These are phyloP conservation scores for Elongisporangium undulatum DNA, from an alignment of 352 stramenopile species.

Conservation along the genomic window DNA sequence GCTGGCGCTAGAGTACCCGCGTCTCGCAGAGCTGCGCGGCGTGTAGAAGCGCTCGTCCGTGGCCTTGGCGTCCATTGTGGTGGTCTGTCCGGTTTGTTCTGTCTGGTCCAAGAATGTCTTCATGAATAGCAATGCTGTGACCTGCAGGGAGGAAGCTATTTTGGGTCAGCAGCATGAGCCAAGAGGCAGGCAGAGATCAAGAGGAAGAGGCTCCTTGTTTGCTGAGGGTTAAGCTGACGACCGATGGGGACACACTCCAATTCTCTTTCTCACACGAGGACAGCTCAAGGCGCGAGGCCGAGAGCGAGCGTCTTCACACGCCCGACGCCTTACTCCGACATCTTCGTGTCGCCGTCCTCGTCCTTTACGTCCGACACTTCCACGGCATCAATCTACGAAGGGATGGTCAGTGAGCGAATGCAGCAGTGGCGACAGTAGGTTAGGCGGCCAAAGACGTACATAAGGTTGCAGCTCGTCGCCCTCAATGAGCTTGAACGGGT, in stretches of 20 bases:
- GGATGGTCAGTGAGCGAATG: background rate
- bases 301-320: background rate
- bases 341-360: conserved; percentile 75
- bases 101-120: conserved; percentile 6
- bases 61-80: conserved; percentile 50
- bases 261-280: conserved; percentile 23
- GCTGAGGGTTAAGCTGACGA: background rate
- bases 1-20: conserved; percentile 43
- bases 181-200: background rate
- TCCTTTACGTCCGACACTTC: conserved; percentile 84
- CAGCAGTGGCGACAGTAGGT: background rate
- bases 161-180: conserved; percentile 9
- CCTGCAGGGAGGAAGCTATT: too few species aligned
- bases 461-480: conserved; percentile 93
- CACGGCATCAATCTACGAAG: conserved; percentile 73
- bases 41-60: conserved; percentile 64
- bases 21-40: conserved; percentile 46
- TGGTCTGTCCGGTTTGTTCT: background rate
- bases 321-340: conserved; percentile 58
- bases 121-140: conserved; percentile 2
- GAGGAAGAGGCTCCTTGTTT: conserved; percentile 6
- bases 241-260: too few species aligned
- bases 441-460: conserved; percentile 63
- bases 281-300: conserved; percentile 3
- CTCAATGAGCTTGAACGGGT: conserved; percentile 94